These are phyloP conservation scores for Draba incana DNA, from an alignment of 345 rosid species.

Conservation along the genomic window DNA sequence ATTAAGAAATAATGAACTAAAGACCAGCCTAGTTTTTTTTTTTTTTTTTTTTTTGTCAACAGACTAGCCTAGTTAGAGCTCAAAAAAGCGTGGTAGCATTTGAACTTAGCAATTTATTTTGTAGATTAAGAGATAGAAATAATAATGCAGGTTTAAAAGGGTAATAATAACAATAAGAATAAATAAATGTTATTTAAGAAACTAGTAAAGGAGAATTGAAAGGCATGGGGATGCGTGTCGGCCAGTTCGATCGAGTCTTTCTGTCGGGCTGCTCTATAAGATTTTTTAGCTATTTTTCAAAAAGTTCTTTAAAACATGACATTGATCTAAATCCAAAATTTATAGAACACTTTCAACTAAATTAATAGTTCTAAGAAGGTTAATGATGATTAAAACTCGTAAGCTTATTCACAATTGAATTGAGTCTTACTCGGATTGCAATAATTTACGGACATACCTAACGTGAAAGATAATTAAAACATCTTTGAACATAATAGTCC, in stretches of 20 bases:
- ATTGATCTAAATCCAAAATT: constrained; percentile 3
- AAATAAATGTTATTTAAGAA: not conserved
- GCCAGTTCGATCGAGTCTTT: constrained; percentile 46
- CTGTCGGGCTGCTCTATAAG: constrained; percentile 26
- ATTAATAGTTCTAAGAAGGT: not conserved
- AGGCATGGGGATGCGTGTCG: constrained; percentile 53
- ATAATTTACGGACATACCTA: no score
- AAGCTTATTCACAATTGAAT: no score
- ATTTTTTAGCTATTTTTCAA: not conserved
- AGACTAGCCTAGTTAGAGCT: not conserved
- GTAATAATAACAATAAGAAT: not conserved
- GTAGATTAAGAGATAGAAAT: not conserved
- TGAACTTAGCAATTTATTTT: not conserved
- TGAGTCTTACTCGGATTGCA: no score
- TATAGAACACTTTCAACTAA: not conserved
- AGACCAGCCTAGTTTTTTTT: not conserved
- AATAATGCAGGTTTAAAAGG: constrained; percentile 2
- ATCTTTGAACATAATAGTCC: no score
- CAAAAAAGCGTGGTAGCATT: not conserved
- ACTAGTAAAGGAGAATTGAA: constrained; percentile 33
- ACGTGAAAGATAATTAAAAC: no score
- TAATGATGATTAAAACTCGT: not conserved
- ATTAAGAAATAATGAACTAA: not conserved
- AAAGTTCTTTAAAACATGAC: not conserved
- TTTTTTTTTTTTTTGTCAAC: no score